Conservation (phyloP, 371 early-diverging fungal genomes). For the Capillidium heterosporum region DNA sequence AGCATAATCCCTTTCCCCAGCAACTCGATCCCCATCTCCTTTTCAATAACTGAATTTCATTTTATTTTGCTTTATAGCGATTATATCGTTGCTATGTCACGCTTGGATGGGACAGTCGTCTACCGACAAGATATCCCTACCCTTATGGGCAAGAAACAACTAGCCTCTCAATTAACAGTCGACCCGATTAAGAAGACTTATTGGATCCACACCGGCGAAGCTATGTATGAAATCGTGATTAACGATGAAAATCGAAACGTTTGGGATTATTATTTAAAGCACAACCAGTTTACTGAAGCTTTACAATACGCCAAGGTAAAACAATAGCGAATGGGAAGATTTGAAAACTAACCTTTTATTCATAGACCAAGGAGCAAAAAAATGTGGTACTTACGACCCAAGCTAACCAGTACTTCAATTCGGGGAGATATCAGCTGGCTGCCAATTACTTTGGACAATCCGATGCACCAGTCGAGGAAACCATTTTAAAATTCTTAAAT, state of each 20-base stretch:
- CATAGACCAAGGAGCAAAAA: constrained; percentile 35
- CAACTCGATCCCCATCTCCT: constrained; percentile 35
- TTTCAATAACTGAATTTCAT: constrained; percentile 75
- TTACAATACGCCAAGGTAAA: constrained; percentile 49
- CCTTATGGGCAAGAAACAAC: constrained; percentile 16
- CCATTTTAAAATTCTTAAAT: constrained; percentile 61
- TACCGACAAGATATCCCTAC: constrained; percentile 58
- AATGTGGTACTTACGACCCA: constrained; percentile 62
- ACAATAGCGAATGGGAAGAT: neutral
- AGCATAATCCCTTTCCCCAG: constrained; percentile 47
- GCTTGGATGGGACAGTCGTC: constrained; percentile 57
- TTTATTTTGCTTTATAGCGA: constrained; percentile 59
- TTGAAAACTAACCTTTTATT: constrained; percentile 9
- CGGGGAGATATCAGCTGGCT: constrained; percentile 47
- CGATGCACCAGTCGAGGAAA: constrained; percentile 66
- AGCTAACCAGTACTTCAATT: constrained; percentile 66
- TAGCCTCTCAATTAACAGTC: constrained; percentile 14
- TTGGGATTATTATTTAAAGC: constrained; percentile 70
- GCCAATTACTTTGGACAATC: constrained; percentile 75
- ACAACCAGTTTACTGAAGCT: constrained; percentile 52
- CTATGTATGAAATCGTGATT: constrained; percentile 70
- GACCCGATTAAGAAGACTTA: constrained; percentile 64
- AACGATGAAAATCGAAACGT: constrained; percentile 81
- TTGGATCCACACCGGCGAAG: constrained; percentile 65
- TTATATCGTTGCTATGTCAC: constrained; percentile 52